Evolutionary conservation across 2,329 filamentous ascomycete genomes (phyloP).

Genomic region (Xylariaceae sp.): DNA sequence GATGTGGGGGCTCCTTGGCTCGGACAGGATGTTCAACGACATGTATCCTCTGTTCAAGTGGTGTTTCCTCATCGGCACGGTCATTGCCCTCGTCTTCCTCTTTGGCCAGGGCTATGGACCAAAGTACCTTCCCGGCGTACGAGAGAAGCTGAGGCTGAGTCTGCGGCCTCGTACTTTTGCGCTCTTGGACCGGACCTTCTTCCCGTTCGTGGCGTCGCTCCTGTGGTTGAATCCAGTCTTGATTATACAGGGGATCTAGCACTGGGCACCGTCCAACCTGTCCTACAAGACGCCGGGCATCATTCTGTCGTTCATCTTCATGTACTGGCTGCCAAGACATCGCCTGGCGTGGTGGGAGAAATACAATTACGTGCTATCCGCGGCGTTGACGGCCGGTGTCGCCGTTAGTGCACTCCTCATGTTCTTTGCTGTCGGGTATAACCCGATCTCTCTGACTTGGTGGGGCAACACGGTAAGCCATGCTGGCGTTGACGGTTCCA

Average conservation of each 20-base stretch:
- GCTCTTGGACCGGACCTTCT: conserved; percentile 32
- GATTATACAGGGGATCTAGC: conserved; percentile 37
- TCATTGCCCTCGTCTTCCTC: conserved; percentile 31
- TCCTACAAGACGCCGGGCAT: conserved; percentile 40
- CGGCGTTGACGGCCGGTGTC: conserved; percentile 37
- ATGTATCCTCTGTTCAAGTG: conserved; percentile 39
- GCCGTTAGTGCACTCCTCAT: conserved; percentile 38
- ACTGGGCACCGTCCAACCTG: conserved; percentile 40
- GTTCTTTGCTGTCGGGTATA: conserved; percentile 39
- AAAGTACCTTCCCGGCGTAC: conserved; percentile 29
- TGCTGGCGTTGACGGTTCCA: conserved; percentile 24
- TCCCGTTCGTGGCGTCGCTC: conserved; percentile 33
- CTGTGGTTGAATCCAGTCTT: conserved; percentile 38
- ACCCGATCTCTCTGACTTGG: conserved; percentile 35
- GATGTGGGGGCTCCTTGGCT: conserved; percentile 34
- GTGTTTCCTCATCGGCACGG: conserved; percentile 39
- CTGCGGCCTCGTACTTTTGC: conserved; percentile 29
- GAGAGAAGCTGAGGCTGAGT: conserved; percentile 25
- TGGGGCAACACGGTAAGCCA: conserved; percentile 41
- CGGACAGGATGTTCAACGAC: conserved; percentile 33
- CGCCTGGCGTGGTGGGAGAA: conserved; percentile 39
- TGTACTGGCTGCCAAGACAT: conserved; percentile 37
- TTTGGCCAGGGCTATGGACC: conserved; percentile 23
- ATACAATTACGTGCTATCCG: conserved; percentile 43
- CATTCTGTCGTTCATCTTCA: conserved; percentile 37